Percentiles rank a stretch among this genome's conserved stretches.
Evolutionary conservation across 2,329 filamentous ascomycete genomes (phyloP).

Genomic region (Phoma sp.): DNA sequence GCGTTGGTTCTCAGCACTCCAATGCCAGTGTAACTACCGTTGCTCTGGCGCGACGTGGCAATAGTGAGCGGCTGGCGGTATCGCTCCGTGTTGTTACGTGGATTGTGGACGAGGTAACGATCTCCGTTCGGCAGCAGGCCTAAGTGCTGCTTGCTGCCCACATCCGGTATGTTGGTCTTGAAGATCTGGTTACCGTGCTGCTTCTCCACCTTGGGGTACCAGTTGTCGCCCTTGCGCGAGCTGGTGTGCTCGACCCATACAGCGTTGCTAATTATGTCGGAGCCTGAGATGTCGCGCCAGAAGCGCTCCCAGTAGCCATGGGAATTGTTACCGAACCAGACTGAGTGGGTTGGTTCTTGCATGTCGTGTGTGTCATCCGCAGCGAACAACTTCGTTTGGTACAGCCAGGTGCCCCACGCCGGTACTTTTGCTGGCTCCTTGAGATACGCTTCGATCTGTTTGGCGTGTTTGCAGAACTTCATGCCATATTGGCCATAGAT

Average conservation of each 20-base stretch:
- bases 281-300: conserved; percentile 21
- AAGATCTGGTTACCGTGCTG: conserved; percentile 19
- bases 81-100: conserved; percentile 15
- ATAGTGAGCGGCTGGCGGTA: conserved; percentile 20
- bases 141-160: conserved; percentile 18
- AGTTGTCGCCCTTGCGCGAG: conserved; percentile 6
- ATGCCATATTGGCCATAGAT: conserved; percentile 22
- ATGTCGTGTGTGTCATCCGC: conserved; percentile 18
- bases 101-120: conserved; percentile 20
- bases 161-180: conserved; percentile 21
- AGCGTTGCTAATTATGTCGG: conserved; percentile 14
- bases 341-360: conserved; percentile 20
- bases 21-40: conserved; percentile 15
- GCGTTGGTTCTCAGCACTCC: conserved; percentile 21
- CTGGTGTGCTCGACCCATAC: conserved; percentile 19
- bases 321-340: conserved; percentile 16
- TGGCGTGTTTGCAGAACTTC: conserved; percentile 20
- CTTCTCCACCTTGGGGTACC: conserved; percentile 15
- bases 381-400: conserved; percentile 20
- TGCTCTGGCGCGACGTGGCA: conserved; percentile 8
- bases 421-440: conserved; percentile 18
- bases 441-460: conserved; percentile 19
- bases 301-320: conserved; percentile 21
- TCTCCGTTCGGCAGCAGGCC: conserved; percentile 14
- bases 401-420: conserved; percentile 22